Percentiles rank a stretch among this genome's conserved stretches.
Conservation (phyloP, 495 filamentous ascomycete genomes). For the Penicillium longicatenatum region DNA sequence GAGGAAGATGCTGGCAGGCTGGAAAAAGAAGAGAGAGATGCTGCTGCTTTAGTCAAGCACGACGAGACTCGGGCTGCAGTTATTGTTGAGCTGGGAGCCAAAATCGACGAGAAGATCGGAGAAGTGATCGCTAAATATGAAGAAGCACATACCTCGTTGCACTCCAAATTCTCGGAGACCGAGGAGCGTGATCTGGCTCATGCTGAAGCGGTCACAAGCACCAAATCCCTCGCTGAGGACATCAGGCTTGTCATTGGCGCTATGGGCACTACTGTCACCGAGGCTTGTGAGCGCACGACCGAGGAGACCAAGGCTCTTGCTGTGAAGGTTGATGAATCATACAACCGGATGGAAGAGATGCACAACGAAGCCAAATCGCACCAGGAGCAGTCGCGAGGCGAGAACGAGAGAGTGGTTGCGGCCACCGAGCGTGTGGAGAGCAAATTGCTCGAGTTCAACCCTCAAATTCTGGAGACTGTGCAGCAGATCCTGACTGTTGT, state of each 20-base stretch:
- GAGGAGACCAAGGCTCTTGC: constrained; percentile 84
- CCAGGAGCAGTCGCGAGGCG: constrained; percentile 74
- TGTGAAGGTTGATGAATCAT: constrained; percentile 72
- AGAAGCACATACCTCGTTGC: constrained; percentile 68
- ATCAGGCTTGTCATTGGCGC: constrained; percentile 81
- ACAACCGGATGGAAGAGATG: constrained; percentile 74
- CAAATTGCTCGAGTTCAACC: constrained; percentile 76
- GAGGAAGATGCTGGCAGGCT: constrained; percentile 68
- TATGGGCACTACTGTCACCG: constrained; percentile 79
- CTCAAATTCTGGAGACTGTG: constrained; percentile 78
- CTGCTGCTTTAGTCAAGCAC: constrained; percentile 67
- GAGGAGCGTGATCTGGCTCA: constrained; percentile 67
- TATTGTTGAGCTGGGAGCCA: constrained; percentile 57
- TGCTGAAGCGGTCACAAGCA: constrained; percentile 67
- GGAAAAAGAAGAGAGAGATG: constrained; percentile 76
- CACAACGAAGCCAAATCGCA: constrained; percentile 70
- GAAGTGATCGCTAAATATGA: constrained; percentile 82
- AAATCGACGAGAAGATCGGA: constrained; percentile 78
- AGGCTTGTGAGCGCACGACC: constrained; percentile 79
- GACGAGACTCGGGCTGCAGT: constrained; percentile 60
- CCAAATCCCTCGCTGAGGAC: constrained; percentile 80
- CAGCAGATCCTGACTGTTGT: constrained; percentile 81
- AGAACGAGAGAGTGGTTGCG: constrained; percentile 68
- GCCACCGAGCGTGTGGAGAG: constrained; percentile 75
- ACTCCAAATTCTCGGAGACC: constrained; percentile 67